Conservation (phyloP, 2,329 filamentous ascomycete species). For the Sporothrix protearum region DNA sequence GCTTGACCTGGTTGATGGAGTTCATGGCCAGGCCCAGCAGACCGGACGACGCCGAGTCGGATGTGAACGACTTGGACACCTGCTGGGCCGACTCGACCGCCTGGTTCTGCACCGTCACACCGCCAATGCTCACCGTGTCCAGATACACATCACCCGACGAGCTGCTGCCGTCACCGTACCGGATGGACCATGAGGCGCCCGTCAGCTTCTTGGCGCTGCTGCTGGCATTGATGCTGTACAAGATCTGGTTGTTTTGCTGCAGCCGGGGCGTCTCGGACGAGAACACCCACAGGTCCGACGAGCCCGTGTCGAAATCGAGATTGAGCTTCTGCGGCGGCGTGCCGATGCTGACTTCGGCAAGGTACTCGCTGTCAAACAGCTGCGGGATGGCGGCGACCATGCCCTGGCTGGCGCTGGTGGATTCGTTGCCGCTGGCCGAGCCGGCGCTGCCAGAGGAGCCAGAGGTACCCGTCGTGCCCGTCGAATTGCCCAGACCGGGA, state of each 20-base stretch:
- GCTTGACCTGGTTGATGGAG: conserved; percentile 43
- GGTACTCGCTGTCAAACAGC: conserved; percentile 48
- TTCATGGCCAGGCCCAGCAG: conserved; percentile 46
- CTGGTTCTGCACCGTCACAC: conserved; percentile 41
- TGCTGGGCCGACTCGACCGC: conserved; percentile 43
- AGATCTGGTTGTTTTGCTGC: conserved; percentile 38
- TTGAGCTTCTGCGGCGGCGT: conserved; percentile 50
- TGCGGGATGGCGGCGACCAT: conserved; percentile 45
- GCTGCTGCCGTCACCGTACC: conserved; percentile 42
- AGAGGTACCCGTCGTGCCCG: neutral
- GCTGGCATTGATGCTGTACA: conserved; percentile 39
- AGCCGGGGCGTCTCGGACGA: conserved; percentile 36
- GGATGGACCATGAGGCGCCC: conserved; percentile 40
- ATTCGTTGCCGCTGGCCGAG: neutral
- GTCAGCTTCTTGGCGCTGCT: conserved; percentile 37
- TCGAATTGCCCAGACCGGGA: neutral
- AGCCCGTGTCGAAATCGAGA: conserved; percentile 66
- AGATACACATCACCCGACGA: conserved; percentile 43
- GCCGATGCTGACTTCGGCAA: conserved; percentile 59
- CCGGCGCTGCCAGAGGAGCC: neutral
- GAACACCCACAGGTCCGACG: conserved; percentile 59
- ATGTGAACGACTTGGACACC: conserved; percentile 41
- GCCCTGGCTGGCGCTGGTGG: conserved; percentile 27
- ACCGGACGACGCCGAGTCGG: conserved; percentile 40
- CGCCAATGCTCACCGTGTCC: conserved; percentile 43